Percentiles rank a stretch among this genome's conserved stretches.
Evolutionary conservation across 2,329 filamentous ascomycete genomes (phyloP).

Genomic region (Aspergillus nomiae): DNA sequence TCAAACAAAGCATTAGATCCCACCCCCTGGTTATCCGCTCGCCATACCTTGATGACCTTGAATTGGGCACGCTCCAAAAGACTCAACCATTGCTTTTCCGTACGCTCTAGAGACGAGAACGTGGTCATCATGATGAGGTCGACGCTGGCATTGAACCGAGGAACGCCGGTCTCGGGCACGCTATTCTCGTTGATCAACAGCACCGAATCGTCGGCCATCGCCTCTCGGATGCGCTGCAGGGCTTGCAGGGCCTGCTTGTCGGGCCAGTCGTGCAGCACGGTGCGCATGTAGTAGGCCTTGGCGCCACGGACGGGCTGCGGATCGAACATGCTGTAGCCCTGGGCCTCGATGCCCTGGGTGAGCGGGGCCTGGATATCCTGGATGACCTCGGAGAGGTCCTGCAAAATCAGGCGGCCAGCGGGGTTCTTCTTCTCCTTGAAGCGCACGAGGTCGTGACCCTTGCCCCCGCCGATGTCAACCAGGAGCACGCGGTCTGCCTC

Average conservation of each 20-base stretch:
- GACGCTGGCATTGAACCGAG: not conserved
- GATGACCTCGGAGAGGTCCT: slow-evolving; percentile 6
- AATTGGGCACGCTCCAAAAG: slow-evolving; percentile 13
- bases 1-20: too few relatives aligned
- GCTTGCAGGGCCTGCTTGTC: slow-evolving; percentile 15
- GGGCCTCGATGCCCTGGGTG: not conserved
- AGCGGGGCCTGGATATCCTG: slow-evolving; percentile 13
- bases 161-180: slow-evolving; percentile 8
- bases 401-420: not conserved
- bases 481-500: slow-evolving; percentile 17
- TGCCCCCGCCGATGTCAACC: slow-evolving; percentile 13
- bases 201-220: slow-evolving; percentile 18
- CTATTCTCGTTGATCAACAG: slow-evolving; percentile 19
- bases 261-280: slow-evolving; percentile 38
- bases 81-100: slow-evolving; percentile 11
- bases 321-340: slow-evolving; percentile 33
- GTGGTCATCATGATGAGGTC: slow-evolving; percentile 22
- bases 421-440: not conserved
- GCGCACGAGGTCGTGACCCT: not conserved
- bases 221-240: slow-evolving; percentile 13
- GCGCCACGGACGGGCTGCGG: slow-evolving; percentile 46
- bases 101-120: slow-evolving; percentile 16
- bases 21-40: not conserved
- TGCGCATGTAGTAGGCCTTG: slow-evolving; percentile 32
- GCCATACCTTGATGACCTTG: slow-evolving; percentile 11